These are phyloP conservation scores for Chrysochromulina tobinii DNA, from an alignment of 78 protist genomes.

Conservation along the genomic window DNA sequence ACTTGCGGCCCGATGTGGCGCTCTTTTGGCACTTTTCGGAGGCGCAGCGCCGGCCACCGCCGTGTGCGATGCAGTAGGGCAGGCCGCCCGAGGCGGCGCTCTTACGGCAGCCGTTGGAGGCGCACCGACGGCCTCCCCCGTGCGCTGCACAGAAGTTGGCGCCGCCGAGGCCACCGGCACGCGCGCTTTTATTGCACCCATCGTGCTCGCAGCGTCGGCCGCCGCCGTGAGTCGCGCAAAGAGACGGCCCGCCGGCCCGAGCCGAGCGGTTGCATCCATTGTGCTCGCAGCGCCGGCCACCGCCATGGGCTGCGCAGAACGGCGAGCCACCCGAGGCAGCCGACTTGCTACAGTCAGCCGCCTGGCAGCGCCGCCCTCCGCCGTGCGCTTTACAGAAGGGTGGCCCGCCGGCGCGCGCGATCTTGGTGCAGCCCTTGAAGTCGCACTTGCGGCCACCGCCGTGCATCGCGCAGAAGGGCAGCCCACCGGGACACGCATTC, in stretches of 20 bases:
- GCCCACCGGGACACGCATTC: neutral
- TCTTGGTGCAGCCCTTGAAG: neutral
- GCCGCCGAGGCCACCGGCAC: too few species aligned
- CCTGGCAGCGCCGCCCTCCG: neutral
- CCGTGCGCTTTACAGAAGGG: neutral
- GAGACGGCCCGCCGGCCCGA: neutral
- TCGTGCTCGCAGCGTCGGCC: neutral
- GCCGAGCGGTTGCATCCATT: neutral
- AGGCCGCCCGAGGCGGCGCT: too few species aligned
- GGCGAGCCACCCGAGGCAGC: neutral
- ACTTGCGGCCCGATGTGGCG: neutral
- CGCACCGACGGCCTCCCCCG: too few species aligned
- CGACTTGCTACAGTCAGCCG: neutral
- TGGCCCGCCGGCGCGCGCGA: neutral
- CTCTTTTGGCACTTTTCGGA: neutral
- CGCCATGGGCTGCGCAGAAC: neutral
- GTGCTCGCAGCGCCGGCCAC: neutral
- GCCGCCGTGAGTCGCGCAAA: neutral
- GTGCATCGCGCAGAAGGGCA: neutral
- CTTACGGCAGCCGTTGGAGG: too few species aligned
- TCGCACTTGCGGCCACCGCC: neutral
- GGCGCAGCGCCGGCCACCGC: too few species aligned
- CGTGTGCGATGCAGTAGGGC: too few species aligned
- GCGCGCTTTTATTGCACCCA: too few species aligned
- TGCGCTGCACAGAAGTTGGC: too few species aligned